Percentiles rank a stretch among this genome's conserved stretches.
phyloP scores from a whole-genome alignment of 225 moss, liverwort and hornwort genomes.

The Straminergon stramineum region DNA sequence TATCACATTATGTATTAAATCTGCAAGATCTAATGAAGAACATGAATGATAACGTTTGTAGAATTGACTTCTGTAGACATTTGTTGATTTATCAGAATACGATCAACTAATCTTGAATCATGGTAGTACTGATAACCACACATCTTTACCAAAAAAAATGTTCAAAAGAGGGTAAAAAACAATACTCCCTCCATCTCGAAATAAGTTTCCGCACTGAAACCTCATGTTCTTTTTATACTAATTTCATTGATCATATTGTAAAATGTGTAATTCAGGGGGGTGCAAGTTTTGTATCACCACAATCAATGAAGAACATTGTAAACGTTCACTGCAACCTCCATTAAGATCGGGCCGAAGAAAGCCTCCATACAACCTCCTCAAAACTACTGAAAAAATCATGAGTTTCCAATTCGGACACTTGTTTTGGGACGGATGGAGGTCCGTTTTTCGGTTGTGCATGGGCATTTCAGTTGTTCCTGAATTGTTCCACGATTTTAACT shows the following conservation, averaged over 20 bases:
- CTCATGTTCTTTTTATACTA: too few species aligned
- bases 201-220: neutral
- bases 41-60: neutral
- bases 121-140: too few species aligned
- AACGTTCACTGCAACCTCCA: neutral
- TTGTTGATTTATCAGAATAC: neutral
- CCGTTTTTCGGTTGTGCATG: neutral
- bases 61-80: neutral
- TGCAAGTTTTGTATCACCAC: neutral
- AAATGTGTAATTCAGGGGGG: neutral
- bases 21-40: neutral
- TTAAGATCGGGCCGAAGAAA: rapidly evolving
- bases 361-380: neutral
- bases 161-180: neutral
- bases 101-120: neutral
- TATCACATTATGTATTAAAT: neutral
- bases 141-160: neutral
- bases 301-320: neutral
- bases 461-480: neutral
- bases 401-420: neutral
- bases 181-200: neutral
- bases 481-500: neutral
- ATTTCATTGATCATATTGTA: neutral
- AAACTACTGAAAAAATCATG: neutral
- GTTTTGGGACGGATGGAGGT: neutral